These are phyloP conservation scores for Ilyonectria destructans DNA, from an alignment of 2,329 filamentous ascomycete genomes.

Conservation along the genomic window DNA sequence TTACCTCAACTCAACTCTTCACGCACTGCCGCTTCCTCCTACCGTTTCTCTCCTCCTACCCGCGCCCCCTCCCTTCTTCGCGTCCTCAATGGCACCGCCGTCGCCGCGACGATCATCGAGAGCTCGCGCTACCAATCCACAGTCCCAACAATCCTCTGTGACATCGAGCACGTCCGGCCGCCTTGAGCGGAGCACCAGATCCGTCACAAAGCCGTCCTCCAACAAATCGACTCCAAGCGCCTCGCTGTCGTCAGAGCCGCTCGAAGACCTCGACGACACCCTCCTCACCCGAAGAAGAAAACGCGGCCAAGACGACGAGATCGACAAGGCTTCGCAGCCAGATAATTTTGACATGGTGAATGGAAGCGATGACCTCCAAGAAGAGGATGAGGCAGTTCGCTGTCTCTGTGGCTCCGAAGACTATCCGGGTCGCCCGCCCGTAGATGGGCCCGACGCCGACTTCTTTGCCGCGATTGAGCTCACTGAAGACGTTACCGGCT, in stretches of 20 bases:
- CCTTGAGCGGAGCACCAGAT: conserved; percentile 81
- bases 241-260: conserved; percentile 80
- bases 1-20: conserved; percentile 18
- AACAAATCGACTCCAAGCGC: conserved; percentile 83
- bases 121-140: conserved; percentile 85
- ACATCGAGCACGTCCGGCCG: conserved; percentile 86
- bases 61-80: conserved; percentile 50
- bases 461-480: conserved; percentile 74
- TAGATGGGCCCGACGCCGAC: conserved; percentile 72
- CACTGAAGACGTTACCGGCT: conserved; percentile 89
- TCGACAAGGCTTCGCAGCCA: conserved; percentile 61
- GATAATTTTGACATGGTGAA: conserved; percentile 70
- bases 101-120: conserved; percentile 92
- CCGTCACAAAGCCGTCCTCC: conserved; percentile 80
- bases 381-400: conserved; percentile 91
- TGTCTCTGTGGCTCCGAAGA: conserved; percentile 97
- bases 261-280: conserved; percentile 79
- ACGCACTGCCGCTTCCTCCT: conserved; percentile 30
- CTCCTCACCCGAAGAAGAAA: conserved; percentile 85
- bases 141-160: conserved; percentile 84
- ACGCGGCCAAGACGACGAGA: conserved; percentile 78
- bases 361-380: conserved; percentile 79
- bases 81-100: conserved; percentile 70
- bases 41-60: conserved; percentile 29
- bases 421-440: conserved; percentile 87